Base-by-base conservation (phyloP, 495 filamentous ascomycete species). In the Penicillium bialowiezense region DNA sequence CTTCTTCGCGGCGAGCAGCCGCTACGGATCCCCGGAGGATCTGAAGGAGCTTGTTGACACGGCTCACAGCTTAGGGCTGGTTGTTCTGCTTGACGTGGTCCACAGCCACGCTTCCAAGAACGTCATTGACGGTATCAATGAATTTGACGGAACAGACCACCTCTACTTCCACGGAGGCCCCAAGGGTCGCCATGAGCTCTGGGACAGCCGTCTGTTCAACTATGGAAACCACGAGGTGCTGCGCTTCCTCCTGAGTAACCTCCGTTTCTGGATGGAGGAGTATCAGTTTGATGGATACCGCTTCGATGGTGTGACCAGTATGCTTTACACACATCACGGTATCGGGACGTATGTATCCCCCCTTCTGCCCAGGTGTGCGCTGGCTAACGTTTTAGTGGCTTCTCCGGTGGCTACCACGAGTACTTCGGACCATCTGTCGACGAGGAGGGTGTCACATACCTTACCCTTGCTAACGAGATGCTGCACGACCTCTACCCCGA, bases 201-300 rank as follows among this genome's bases (percentile, higher is more conserved):
- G 93, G 93, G 95, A 97, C 64, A 95, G 88, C 58, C 82, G 93
- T 42, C 72, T 98, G 37, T 98, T 97, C 78, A 98, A 98, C 74
- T 98, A 97, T 67, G 91, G 90, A 31, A 81, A 79, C 53, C 91
- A 98, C 64, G 93, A 98, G 66, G 93, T 98, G 26, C 67, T 98
- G 61, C 79, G 93, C 18, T 98, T 98, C 70, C 75, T 98, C 47
- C 73, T 98, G 35, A 95, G 90, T 68, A 98, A 98, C 66, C 76
- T 98, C 48, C 81, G 95, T 19, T 98, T 96, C 74, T 98, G 95
- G 88, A 97, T 98, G 92, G 93, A 98, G 48, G 92, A 97, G 64
- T 98, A 97, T 61, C 67, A 80, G 40, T 97, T 98, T 65, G 93
- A 97, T 63, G 93, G 93, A 17, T 98, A 97, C 78, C 81, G 93